A percentile compares a stretch with the other conserved stretches of the same genome.
Evolutionary conservation across 768 basidiomycete genomes (phyloP).

Genomic region (Tubosaeta sp.): DNA sequence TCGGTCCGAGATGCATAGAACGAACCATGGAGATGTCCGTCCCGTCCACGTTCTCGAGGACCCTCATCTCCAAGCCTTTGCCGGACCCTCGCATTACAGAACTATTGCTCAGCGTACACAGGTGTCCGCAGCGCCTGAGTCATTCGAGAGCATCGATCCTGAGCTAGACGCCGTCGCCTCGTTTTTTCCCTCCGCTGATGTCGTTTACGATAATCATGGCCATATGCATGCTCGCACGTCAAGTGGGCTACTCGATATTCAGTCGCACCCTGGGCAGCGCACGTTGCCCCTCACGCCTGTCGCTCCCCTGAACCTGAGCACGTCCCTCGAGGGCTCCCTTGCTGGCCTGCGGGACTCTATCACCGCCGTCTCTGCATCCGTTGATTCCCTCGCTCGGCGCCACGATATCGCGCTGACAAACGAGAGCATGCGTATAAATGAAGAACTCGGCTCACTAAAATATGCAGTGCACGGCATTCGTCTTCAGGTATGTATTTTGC

Average conservation of each 20-base stretch:
- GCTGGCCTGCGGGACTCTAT: slow-evolving; percentile 56
- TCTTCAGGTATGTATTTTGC: slow-evolving; percentile 57
- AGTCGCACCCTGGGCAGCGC: slow-evolving; percentile 19
- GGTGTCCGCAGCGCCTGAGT: slow-evolving; percentile 11
- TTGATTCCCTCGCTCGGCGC: slow-evolving; percentile 58
- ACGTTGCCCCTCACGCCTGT: slow-evolving; percentile 36
- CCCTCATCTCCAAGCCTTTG: slow-evolving; percentile 3
- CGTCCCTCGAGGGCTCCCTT: slow-evolving; percentile 62
- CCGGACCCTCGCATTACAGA: slow-evolving; percentile 20
- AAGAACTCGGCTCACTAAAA: slow-evolving; percentile 68
- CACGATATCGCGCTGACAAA: slow-evolving; percentile 66
- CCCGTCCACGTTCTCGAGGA: slow-evolving; percentile 11
- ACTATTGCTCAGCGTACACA: slow-evolving; percentile 10
- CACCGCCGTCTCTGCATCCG: slow-evolving; percentile 51
- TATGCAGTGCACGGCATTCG: slow-evolving; percentile 70
- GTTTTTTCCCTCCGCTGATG: slow-evolving; percentile 26
- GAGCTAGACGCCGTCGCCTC: slow-evolving; percentile 25
- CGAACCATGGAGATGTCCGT: slow-evolving; percentile 12
- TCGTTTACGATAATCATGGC: slow-evolving; percentile 19
- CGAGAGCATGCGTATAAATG: slow-evolving; percentile 66
- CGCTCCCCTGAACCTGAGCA: slow-evolving; percentile 59
- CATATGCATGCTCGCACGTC: slow-evolving; percentile 14
- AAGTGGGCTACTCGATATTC: slow-evolving; percentile 19
- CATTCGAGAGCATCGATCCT: slow-evolving; percentile 16
- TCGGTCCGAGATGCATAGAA: slow-evolving; percentile 32